Conservation (phyloP, 164 flowering plant genomes). For the Vitis labrusca region DNA sequence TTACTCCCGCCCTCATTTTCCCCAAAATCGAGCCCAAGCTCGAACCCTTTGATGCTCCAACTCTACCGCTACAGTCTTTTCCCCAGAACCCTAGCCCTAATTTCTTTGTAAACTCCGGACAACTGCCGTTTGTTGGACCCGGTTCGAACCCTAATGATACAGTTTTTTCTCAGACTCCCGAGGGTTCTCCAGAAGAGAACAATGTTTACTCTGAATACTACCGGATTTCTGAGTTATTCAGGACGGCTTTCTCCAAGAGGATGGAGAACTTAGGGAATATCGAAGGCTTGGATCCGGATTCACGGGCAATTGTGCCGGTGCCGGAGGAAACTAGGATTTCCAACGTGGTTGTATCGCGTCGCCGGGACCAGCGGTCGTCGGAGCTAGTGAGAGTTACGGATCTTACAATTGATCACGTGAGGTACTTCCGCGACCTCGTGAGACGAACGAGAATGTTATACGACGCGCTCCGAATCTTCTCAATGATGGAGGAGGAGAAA, state of each 20-base stretch:
- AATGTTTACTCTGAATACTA: slow-evolving; percentile 54
- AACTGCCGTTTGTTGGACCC: too few species aligned
- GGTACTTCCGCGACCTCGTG: slow-evolving; percentile 53
- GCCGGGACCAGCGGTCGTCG: slow-evolving; percentile 33
- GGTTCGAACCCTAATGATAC: too few species aligned
- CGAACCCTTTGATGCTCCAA: slow-evolving; percentile 35
- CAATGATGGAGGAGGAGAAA: slow-evolving; percentile 38
- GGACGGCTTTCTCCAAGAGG: slow-evolving; percentile 49
- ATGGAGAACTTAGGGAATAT: slow-evolving; percentile 17
- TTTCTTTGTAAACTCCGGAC: too few species aligned
- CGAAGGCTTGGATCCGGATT: slow-evolving; percentile 24
- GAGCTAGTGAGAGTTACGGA: slow-evolving; percentile 71
- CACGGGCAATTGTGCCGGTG: slow-evolving; percentile 52
- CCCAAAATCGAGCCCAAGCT: slow-evolving; percentile 62
- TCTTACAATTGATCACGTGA: slow-evolving; percentile 43
- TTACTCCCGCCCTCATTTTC: slow-evolving; percentile 5
- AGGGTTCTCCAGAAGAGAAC: slow-evolving; percentile 10
- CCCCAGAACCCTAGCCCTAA: background rate
- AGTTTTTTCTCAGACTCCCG: background rate
- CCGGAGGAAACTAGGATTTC: slow-evolving; percentile 16
- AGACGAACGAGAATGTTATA: slow-evolving; percentile 60
- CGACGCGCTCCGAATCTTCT: slow-evolving; percentile 60
- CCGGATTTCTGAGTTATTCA: slow-evolving; percentile 60
- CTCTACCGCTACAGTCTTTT: background rate
- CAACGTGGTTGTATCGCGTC: slow-evolving; percentile 4